phyloP scores from a whole-genome alignment of 352 stramenopile species.

The Phytophthora aleatoria region DNA sequence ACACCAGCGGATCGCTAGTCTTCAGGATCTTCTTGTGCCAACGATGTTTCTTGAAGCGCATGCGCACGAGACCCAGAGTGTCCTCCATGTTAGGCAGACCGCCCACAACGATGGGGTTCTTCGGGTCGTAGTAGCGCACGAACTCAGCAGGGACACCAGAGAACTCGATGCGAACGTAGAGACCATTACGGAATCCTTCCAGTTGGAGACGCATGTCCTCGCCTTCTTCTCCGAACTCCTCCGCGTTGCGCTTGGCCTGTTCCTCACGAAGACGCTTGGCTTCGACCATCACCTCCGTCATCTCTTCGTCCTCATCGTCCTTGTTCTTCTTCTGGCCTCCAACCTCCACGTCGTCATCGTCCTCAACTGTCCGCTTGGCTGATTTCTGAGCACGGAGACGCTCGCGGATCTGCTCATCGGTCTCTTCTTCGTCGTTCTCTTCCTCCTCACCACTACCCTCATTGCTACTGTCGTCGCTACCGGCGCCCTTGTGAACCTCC shows the following conservation, averaged over 20 bases:
- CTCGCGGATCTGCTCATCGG: slow-evolving; percentile 81
- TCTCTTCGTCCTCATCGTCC: slow-evolving; percentile 82
- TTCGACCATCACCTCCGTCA: slow-evolving; percentile 87
- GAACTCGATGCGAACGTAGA: slow-evolving; percentile 98
- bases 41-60: slow-evolving; percentile 99
- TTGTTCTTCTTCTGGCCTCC: slow-evolving; percentile 41
- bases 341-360: slow-evolving; percentile 58
- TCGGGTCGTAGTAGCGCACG: slow-evolving; percentile 93
- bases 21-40: slow-evolving; percentile 99
- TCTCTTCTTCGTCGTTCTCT: slow-evolving; percentile 57
- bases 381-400: slow-evolving; percentile 91
- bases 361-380: slow-evolving; percentile 86
- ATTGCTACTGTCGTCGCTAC: slow-evolving; percentile 36
- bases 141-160: slow-evolving; percentile 95
- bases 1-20: slow-evolving; percentile 97
- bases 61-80: slow-evolving; percentile 93
- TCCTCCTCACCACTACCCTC: slow-evolving; percentile 28
- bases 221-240: slow-evolving; percentile 96
- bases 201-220: slow-evolving; percentile 92
- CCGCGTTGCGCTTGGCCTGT: slow-evolving; percentile 84
- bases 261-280: slow-evolving; percentile 84
- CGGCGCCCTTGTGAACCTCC: slow-evolving; percentile 61
- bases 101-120: slow-evolving; percentile 90
- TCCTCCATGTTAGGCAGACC: slow-evolving; percentile 97
- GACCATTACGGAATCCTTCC: slow-evolving; percentile 95